Conservation (phyloP, 108 stramenopile genomes). For the Thalassiosira profunda region DNA sequence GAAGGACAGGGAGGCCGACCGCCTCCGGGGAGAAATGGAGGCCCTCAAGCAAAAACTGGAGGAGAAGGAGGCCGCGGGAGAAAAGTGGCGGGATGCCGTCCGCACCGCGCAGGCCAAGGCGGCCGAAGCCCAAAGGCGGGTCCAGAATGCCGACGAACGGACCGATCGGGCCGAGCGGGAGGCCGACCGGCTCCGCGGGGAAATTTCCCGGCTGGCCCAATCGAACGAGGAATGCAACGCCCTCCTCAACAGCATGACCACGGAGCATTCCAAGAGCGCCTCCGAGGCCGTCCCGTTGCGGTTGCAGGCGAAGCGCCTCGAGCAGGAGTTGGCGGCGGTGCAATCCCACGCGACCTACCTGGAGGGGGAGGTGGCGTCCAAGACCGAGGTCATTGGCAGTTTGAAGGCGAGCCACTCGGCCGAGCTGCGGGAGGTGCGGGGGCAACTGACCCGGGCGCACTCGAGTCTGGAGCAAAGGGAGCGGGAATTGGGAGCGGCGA, state of each 20-base stretch:
- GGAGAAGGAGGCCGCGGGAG: neutral
- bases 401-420: slow-evolving; percentile 40
- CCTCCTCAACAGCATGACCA: slow-evolving; percentile 54
- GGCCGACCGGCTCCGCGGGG: slow-evolving; percentile 9
- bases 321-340: slow-evolving; percentile 72
- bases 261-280: slow-evolving; percentile 54
- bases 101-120: neutral
- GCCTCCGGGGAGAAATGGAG: neutral
- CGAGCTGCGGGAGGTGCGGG: slow-evolving; percentile 41
- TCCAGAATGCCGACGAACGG: slow-evolving; percentile 4
- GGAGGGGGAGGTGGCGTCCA: slow-evolving; percentile 56
- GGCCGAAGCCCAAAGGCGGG: neutral
- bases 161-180: slow-evolving; percentile 4
- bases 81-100: neutral
- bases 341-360: slow-evolving; percentile 72
- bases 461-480: slow-evolving; percentile 39
- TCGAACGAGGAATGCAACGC: slow-evolving; percentile 52
- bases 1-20: neutral
- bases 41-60: neutral
- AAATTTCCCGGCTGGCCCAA: slow-evolving; percentile 52
- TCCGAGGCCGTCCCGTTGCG: slow-evolving; percentile 70
- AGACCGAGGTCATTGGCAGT: slow-evolving; percentile 34
- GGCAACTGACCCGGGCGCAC: slow-evolving; percentile 38
- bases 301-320: slow-evolving; percentile 68
- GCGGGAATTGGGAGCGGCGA: slow-evolving; percentile 30